Percentiles rank a stretch among this genome's conserved stretches.
These are phyloP conservation scores for Globisporangium rhizosaccharum DNA, from an alignment of 352 stramenopile species.

Conservation along the genomic window DNA sequence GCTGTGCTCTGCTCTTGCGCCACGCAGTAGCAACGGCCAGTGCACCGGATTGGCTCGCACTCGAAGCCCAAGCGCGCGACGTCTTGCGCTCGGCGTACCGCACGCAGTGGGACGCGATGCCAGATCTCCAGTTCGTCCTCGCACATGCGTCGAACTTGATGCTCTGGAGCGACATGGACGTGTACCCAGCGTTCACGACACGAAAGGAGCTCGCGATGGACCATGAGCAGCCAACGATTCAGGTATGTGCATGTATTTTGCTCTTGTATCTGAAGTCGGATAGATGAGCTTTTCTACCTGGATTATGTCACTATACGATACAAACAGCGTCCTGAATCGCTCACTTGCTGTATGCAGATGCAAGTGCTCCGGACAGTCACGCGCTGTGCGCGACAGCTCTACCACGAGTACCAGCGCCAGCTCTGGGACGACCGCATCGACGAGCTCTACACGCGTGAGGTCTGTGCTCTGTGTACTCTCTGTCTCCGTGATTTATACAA, in stretches of 20 bases:
- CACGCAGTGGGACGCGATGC: slow-evolving; percentile 54
- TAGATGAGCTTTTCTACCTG: too few species aligned
- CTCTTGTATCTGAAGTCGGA: too few species aligned
- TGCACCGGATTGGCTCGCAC: slow-evolving; percentile 25
- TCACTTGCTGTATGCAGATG: slow-evolving; percentile 32
- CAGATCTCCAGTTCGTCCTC: slow-evolving; percentile 44
- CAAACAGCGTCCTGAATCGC: too few species aligned
- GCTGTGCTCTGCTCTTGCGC: slow-evolving; percentile 48
- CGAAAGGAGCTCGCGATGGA: slow-evolving; percentile 46
- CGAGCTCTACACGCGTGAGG: slow-evolving; percentile 30
- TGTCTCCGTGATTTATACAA: not conserved
- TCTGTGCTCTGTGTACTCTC: slow-evolving; percentile 5
- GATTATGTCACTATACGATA: too few species aligned
- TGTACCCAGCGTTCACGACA: slow-evolving; percentile 64
- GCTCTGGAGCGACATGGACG: slow-evolving; percentile 73
- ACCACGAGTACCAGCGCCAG: slow-evolving; percentile 74
- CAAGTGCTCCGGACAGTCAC: slow-evolving; percentile 67
- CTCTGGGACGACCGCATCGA: slow-evolving; percentile 72
- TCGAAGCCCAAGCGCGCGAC: slow-evolving; percentile 48
- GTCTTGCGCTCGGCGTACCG: slow-evolving; percentile 59
- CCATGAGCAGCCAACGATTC: slow-evolving; percentile 53
- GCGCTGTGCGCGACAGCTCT: slow-evolving; percentile 51
- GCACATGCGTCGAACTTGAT: slow-evolving; percentile 72
- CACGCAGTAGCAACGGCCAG: slow-evolving; percentile 19
- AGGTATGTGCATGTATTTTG: slow-evolving; percentile 13